These are phyloP conservation scores for Colletotrichum sidae DNA, from an alignment of 2,329 filamentous ascomycete genomes.

Conservation along the genomic window DNA sequence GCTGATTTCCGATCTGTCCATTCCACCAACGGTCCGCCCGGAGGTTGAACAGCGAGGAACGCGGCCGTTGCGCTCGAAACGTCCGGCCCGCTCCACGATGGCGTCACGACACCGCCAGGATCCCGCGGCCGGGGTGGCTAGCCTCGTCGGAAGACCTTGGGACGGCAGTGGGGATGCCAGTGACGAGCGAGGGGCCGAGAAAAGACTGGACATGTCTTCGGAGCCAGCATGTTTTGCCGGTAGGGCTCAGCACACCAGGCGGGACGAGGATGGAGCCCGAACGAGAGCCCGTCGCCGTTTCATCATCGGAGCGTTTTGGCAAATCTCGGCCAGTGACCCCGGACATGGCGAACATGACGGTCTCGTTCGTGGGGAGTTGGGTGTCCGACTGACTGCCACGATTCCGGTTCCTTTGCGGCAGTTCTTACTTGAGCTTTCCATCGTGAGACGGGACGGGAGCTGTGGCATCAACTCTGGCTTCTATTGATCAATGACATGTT, in stretches of 20 bases:
- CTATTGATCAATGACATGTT: neutral
- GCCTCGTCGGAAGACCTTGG: neutral
- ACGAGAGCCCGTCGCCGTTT: conserved; percentile 2
- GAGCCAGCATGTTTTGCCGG: conserved; percentile 1
- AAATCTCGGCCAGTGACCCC: conserved; percentile 5
- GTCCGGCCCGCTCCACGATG: conserved; percentile 27
- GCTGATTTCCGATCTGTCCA: neutral
- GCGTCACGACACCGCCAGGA: neutral
- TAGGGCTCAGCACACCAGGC: neutral
- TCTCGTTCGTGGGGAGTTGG: conserved; percentile 9
- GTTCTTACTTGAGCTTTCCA: neutral
- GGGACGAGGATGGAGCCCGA: neutral
- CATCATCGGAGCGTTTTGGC: conserved; percentile 2
- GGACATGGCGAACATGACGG: neutral
- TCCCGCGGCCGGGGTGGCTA: conserved; percentile 12
- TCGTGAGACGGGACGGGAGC: conserved; percentile 19
- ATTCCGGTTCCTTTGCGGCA: neutral
- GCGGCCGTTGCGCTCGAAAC: conserved; percentile 5
- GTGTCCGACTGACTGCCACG: conserved; percentile 2
- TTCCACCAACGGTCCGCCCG: neutral
- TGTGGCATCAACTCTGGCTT: neutral
- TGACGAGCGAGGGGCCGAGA: neutral
- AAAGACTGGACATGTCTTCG: conserved; percentile 1
- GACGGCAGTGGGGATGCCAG: conserved; percentile 8
- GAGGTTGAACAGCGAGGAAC: neutral